Base-by-base conservation (phyloP, 129 eudicot species). In the Saussurea involucrata region DNA sequence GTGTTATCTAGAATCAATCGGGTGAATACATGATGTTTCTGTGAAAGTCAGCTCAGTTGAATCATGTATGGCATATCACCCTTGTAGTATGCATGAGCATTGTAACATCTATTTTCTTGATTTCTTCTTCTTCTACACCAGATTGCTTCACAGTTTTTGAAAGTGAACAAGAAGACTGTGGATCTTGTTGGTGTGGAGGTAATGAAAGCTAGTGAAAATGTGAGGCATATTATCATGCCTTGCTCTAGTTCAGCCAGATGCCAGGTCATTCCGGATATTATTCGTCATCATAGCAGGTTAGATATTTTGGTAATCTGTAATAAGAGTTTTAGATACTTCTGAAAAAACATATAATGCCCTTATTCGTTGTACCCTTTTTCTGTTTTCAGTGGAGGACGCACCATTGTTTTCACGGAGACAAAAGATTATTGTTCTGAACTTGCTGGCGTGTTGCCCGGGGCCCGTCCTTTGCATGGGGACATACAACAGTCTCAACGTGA, bases 211-310 rank as follows among this genome's bases (percentile, higher is more conserved):
- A 88, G 96, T 68, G 86, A 83, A 33, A 87, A 72, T 72, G 87
- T 90, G 55, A 86, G 96, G 85, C 96, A 90, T 69, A 83, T 90
- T 40, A 89, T 92, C 49, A 83, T 92, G 66, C 98, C 96, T 8
- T 92, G 98, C 72, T 88, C 98, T 70, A 73, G 80, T 80, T 83
- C 90, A 66, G 96, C 98, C 13, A 88, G 90, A 83, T 72, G 88
- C 46, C 96, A 90, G 76, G 88, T 92, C 49, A 90, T 92, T 83
- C 98, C 98, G 9, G 98, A 92, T 82, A 88, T 92, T 63, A 92
- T 92, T 83, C 90, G 94, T 71, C 88, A 95, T 89, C 89, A 90
- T 76, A 86, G 96, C 88, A 92, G 96, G 98, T 92, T 79, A n/a
- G 82, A 34, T 64, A 6, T 28, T 83, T 75, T 73, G 29, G 1